Conservation (phyloP, 75 land plant species). For the Ceratopteris richardii region DNA sequence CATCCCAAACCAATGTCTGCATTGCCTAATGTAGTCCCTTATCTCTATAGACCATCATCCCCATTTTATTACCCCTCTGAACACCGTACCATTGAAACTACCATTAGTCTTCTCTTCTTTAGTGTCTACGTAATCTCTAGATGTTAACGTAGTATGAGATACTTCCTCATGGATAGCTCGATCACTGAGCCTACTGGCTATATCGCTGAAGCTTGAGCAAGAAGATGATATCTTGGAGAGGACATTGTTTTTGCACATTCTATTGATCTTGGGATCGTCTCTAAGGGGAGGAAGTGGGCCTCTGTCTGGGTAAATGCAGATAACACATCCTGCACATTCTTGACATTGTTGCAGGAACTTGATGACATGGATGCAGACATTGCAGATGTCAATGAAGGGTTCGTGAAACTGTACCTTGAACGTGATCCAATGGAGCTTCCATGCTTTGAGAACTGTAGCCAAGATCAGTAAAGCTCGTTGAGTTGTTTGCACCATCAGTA, state of each 20-base stretch:
- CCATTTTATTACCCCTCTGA: slow-evolving; percentile 69
- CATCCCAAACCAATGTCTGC: slow-evolving; percentile 78
- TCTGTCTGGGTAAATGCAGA: slow-evolving; percentile 1
- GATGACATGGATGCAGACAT: neutral
- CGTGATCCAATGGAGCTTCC: neutral
- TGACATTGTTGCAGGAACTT: neutral
- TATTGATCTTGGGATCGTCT: neutral
- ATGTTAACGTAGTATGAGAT: neutral
- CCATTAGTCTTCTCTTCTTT: neutral
- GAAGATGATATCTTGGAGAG: neutral
- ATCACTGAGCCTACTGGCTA: neutral
- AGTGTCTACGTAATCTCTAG: too few relatives aligned
- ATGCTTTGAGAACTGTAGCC: neutral
- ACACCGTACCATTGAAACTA: slow-evolving; percentile 7
- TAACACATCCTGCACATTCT: neutral
- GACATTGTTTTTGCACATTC: neutral
- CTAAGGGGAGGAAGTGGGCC: neutral
- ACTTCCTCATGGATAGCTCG: neutral
- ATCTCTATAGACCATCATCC: slow-evolving; percentile 81
- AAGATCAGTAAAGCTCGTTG: neutral
- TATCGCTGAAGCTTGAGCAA: neutral
- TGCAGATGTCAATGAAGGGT: neutral
- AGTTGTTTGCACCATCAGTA: too few relatives aligned
- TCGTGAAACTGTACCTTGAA: neutral
- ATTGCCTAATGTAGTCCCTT: slow-evolving; percentile 58